Evolutionary conservation across 345 rosid species (phyloP).

Genomic region (Salix purpurea): DNA sequence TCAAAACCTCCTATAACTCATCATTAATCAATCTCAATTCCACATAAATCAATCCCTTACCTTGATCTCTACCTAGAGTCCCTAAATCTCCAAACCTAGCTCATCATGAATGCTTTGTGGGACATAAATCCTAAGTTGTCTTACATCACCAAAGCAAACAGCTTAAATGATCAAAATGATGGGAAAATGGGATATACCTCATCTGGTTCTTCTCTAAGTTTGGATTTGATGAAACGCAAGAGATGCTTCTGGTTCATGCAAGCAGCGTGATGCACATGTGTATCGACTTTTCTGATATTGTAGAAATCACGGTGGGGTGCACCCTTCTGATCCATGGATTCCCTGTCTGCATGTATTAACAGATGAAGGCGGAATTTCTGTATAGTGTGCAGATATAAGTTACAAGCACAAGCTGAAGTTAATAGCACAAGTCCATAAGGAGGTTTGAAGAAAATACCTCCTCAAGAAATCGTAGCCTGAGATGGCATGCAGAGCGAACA

Average conservation of each 20-base stretch:
- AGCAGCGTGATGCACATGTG: constrained; percentile 56
- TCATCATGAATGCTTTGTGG: too few relatives aligned
- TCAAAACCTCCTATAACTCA: too few relatives aligned
- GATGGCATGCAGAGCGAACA: constrained; percentile 49
- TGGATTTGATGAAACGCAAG: constrained; percentile 47
- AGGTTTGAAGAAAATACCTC: constrained; percentile 28
- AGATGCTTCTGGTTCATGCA: constrained; percentile 63
- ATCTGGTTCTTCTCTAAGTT: constrained; percentile 49
- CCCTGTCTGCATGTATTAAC: constrained; percentile 46
- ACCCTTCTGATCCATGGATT: constrained; percentile 51
- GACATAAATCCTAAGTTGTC: too few relatives aligned
- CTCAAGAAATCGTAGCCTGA: constrained; percentile 47
- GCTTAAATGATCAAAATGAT: neutral
- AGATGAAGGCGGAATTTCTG: constrained; percentile 58
- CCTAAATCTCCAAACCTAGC: too few relatives aligned
- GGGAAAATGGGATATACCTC: constrained; percentile 29
- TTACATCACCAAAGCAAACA: neutral
- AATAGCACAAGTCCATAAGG: neutral
- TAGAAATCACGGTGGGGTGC: constrained; percentile 61
- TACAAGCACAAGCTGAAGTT: constrained; percentile 5
- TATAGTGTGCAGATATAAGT: constrained; percentile 19
- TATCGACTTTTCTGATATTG: constrained; percentile 54
- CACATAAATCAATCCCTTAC: too few relatives aligned
- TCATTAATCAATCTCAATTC: too few relatives aligned
- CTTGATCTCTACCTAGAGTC: too few relatives aligned